These are phyloP conservation scores for Colletotrichum ledebouriae DNA, from an alignment of 2,329 filamentous ascomycete species.

Conservation along the genomic window DNA sequence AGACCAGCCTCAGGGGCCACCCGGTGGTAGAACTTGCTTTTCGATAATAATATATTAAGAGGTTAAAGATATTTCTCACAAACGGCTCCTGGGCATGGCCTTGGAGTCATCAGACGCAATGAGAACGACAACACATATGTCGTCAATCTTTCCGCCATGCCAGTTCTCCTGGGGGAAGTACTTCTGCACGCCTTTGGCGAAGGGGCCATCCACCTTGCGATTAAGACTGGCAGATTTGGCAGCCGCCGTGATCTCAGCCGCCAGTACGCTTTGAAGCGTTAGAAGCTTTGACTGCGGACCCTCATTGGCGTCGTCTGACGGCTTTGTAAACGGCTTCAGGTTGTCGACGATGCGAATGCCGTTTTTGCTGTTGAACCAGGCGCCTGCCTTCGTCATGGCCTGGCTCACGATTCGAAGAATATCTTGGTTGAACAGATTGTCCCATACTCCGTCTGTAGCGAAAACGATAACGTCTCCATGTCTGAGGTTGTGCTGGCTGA, in stretches of 20 bases:
- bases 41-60: constrained; percentile 11
- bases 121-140: constrained; percentile 89
- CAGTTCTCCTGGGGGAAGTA: constrained; percentile 89
- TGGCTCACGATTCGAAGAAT: constrained; percentile 83
- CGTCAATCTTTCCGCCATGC: constrained; percentile 93
- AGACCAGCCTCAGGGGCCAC: not conserved
- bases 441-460: constrained; percentile 95
- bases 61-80: constrained; percentile 45
- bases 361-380: constrained; percentile 76
- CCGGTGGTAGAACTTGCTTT: not conserved
- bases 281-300: constrained; percentile 42
- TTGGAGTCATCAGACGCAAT: constrained; percentile 76
- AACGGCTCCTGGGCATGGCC: constrained; percentile 47
- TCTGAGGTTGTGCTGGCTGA: constrained; percentile 80
- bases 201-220: constrained; percentile 86
- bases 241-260: constrained; percentile 81
- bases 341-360: constrained; percentile 73
- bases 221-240: constrained; percentile 90
- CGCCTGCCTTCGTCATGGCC: constrained; percentile 79
- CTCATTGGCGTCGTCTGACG: constrained; percentile 50
- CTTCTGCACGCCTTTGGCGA: constrained; percentile 93
- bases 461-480: constrained; percentile 96
- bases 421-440: constrained; percentile 94
- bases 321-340: constrained; percentile 66
- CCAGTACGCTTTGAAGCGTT: constrained; percentile 83